These are phyloP conservation scores for Hondaea fermentalgiana DNA, from an alignment of 108 stramenopile species.

Conservation along the genomic window DNA sequence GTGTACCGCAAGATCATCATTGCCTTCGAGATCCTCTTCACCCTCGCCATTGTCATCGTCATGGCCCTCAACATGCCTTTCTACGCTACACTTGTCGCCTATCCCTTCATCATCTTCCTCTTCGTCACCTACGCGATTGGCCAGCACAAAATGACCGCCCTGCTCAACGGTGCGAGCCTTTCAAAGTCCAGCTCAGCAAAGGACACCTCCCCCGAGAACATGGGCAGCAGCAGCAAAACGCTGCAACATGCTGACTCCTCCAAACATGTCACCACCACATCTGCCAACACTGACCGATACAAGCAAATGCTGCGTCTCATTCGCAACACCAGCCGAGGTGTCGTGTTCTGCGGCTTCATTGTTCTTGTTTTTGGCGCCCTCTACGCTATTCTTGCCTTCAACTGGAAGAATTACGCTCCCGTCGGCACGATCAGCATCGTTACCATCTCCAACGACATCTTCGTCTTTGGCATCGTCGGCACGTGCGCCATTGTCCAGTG, in stretches of 20 bases:
- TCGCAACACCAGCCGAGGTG: not conserved
- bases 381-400: not conserved
- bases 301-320: not conserved
- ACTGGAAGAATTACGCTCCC: not conserved
- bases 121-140: not conserved
- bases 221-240: not conserved
- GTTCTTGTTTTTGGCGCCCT: not conserved
- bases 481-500: not conserved
- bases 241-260: not conserved
- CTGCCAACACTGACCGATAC: not conserved
- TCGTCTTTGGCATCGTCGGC: not conserved
- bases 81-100: not conserved
- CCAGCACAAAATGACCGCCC: slow-evolving; percentile 6
- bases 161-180: not conserved
- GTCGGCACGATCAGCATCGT: not conserved
- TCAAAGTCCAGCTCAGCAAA: not conserved
- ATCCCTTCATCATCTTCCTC: not conserved
- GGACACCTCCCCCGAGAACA: not conserved
- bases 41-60: not conserved
- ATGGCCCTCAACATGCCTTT: not conserved
- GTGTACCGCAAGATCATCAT: not conserved
- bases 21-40: not conserved
- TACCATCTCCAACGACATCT: not conserved
- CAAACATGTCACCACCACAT: no score
- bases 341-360: not conserved